phyloP scores from a whole-genome alignment of 495 filamentous ascomycete genomes.

The Podospora comata region DNA sequence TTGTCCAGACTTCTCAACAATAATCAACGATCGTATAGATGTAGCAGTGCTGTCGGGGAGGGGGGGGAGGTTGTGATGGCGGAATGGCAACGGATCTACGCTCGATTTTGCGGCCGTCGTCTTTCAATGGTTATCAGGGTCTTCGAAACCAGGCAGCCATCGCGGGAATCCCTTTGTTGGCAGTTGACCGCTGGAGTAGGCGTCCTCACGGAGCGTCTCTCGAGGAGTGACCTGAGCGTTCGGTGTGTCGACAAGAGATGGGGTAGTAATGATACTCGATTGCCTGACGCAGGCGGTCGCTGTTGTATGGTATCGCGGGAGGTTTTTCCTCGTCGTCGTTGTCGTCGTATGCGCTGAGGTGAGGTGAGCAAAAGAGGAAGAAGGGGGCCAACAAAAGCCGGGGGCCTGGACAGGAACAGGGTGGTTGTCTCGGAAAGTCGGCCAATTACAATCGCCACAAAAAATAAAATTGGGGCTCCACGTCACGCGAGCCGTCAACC shows the following conservation, averaged over 20 bases:
- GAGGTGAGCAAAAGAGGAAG: neutral
- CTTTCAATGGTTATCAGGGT: conserved; percentile 2
- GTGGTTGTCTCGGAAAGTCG: neutral
- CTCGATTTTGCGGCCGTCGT: conserved; percentile 6
- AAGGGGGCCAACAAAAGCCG: conserved; percentile 1
- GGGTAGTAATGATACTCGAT: neutral
- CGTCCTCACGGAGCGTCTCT: neutral
- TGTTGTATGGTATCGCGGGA: neutral
- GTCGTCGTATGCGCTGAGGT: neutral
- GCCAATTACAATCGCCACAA: conserved; percentile 4
- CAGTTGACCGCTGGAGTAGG: neutral
- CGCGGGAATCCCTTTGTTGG: conserved; percentile 1
- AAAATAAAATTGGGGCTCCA: neutral
- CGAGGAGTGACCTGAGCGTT: neutral
- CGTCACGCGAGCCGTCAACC: conserved; percentile 7
- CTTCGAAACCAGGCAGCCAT: conserved; percentile 14
- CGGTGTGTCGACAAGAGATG: neutral
- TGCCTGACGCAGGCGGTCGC: neutral
- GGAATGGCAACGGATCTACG: neutral
- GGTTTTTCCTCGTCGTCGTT: neutral
- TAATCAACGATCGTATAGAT: neutral
- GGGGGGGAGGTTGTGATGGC: neutral
- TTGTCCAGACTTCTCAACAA: neutral
- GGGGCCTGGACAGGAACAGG: conserved; percentile 1
- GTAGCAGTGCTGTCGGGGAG: neutral